Percentiles rank a stretch among this genome's conserved stretches.
Conservation (phyloP, 2,329 filamentous ascomycete genomes). For the Cladosporium velox region DNA sequence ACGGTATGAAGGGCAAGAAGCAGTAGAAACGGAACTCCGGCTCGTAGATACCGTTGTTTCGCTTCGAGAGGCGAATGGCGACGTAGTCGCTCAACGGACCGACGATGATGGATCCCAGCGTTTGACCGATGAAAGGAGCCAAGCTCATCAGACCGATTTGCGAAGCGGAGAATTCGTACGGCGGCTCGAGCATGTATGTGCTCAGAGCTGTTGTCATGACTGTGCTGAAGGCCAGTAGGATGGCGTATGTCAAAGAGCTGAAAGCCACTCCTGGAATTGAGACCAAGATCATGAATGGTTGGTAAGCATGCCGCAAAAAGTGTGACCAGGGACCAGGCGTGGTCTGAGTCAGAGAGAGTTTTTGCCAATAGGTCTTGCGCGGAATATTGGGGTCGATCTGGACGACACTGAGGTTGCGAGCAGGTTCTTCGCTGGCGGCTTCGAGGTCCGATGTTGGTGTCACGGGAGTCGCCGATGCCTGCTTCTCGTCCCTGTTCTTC, state of each 20-base stretch:
- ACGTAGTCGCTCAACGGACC: slow-evolving; percentile 52
- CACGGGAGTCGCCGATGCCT: slow-evolving; percentile 8
- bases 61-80: slow-evolving; percentile 35
- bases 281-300: slow-evolving; percentile 42
- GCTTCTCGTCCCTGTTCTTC: slow-evolving; percentile 13
- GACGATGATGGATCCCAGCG: slow-evolving; percentile 49
- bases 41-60: slow-evolving; percentile 40
- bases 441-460: slow-evolving; percentile 22
- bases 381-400: slow-evolving; percentile 38
- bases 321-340: slow-evolving; percentile 32
- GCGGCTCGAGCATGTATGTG: slow-evolving; percentile 40
- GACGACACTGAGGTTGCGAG: slow-evolving; percentile 28
- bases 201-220: slow-evolving; percentile 43
- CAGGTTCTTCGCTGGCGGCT: slow-evolving; percentile 9
- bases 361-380: slow-evolving; percentile 47
- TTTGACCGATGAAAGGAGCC: slow-evolving; percentile 51
- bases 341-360: slow-evolving; percentile 42
- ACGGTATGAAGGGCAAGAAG: slow-evolving; percentile 38
- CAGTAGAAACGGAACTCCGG: slow-evolving; percentile 40
- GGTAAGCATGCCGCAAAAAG: slow-evolving; percentile 40
- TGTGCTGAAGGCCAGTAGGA: slow-evolving; percentile 42
- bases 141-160: slow-evolving; percentile 55
- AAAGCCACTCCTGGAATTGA: slow-evolving; percentile 45
- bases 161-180: slow-evolving; percentile 52
- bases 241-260: slow-evolving; percentile 41